Conservation (phyloP, 2,329 filamentous ascomycete species). For the Fusarium pseudograminearum region DNA sequence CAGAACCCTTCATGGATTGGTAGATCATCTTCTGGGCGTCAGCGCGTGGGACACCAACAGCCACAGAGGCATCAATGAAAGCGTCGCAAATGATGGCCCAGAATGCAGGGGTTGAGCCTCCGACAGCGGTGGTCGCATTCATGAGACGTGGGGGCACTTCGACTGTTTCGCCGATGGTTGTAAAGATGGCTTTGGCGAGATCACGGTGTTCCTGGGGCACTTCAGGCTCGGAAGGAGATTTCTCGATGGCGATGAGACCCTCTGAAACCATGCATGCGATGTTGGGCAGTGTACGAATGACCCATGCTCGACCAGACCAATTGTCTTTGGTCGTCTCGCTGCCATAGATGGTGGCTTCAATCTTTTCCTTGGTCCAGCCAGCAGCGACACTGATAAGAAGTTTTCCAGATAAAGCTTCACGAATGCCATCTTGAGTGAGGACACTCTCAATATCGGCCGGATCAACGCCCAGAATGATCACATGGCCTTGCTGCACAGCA, state of each 20-base stretch:
- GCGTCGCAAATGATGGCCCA: constrained; percentile 69
- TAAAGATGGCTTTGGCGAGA: constrained; percentile 62
- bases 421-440: constrained; percentile 53
- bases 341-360: constrained; percentile 55
- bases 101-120: constrained; percentile 71
- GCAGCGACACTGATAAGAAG: constrained; percentile 65
- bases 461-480: constrained; percentile 61
- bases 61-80: constrained; percentile 69
- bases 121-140: constrained; percentile 69
- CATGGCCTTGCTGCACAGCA: constrained; percentile 53
- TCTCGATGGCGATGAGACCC: constrained; percentile 52
- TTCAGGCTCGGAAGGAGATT: constrained; percentile 29
- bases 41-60: constrained; percentile 68
- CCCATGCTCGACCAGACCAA: constrained; percentile 31
- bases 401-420: constrained; percentile 57
- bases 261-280: constrained; percentile 51
- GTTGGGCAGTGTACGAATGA: constrained; percentile 53
- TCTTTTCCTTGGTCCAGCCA: constrained; percentile 58
- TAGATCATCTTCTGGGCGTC: constrained; percentile 69
- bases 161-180: constrained; percentile 64
- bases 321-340: constrained; percentile 35
- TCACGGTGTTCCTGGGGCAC: constrained; percentile 40
- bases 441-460: constrained; percentile 57
- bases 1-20: constrained; percentile 69
- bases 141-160: constrained; percentile 64